Conservation (phyloP, 495 filamentous ascomycete genomes). For the Pseudomonodictys pantanalensis region DNA sequence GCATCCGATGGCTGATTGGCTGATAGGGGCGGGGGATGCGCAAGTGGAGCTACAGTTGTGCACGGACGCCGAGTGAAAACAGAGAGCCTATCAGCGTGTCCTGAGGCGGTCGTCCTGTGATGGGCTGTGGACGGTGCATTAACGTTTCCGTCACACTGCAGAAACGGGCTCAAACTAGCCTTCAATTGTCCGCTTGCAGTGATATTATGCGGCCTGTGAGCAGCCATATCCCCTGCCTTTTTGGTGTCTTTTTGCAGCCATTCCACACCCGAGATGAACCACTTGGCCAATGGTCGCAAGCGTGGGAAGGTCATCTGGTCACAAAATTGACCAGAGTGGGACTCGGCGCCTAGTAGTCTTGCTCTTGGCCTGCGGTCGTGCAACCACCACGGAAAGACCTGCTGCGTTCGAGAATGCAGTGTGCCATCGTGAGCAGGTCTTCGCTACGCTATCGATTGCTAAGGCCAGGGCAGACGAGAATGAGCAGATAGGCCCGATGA, state of each 20-base stretch:
- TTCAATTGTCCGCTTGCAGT: not conserved
- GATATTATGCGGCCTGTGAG: constrained; percentile 7
- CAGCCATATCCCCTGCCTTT: not conserved
- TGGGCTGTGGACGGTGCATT: constrained; percentile 12
- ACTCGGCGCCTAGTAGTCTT: constrained; percentile 30
- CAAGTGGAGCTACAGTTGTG: constrained; percentile 1
- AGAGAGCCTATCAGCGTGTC: constrained; percentile 14
- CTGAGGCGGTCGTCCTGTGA: constrained; percentile 9
- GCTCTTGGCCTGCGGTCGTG: constrained; percentile 5
- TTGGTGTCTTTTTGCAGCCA: constrained; percentile 16
- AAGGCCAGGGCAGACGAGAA: too few relatives aligned
- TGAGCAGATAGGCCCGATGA: constrained; percentile 16
- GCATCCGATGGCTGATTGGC: constrained; percentile 18
- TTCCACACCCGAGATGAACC: not conserved
- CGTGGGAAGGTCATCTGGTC: constrained; percentile 13
- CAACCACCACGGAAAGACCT: constrained; percentile 18
- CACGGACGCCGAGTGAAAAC: constrained; percentile 25
- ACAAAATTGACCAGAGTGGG: constrained; percentile 29
- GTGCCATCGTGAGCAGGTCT: constrained; percentile 9
- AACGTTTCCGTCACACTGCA: constrained; percentile 33
- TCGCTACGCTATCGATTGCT: too few relatives aligned
- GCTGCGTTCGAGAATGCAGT: constrained; percentile 8
- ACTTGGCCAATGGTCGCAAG: not conserved
- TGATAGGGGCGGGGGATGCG: constrained; percentile 3
- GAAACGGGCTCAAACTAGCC: not conserved